Conservation (phyloP, 441 rosid species). For the Macaranga tanarius region DNA sequence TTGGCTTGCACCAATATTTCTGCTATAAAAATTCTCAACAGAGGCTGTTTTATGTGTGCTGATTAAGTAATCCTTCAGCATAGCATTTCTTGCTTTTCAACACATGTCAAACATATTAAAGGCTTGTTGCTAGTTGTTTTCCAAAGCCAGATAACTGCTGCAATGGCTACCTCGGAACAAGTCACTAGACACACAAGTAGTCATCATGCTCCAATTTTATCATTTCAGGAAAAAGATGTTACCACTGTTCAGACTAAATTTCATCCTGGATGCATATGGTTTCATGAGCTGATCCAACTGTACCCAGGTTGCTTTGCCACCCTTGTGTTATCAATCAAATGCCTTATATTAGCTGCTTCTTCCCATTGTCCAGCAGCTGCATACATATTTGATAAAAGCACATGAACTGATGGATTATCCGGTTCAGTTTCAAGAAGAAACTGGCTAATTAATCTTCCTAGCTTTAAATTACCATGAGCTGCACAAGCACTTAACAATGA, state of each 20-base stretch:
- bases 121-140: not conserved
- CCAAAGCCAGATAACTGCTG: not conserved
- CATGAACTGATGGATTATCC: constrained; percentile 52
- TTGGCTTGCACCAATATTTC: not conserved
- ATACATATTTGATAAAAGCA: constrained; percentile 57
- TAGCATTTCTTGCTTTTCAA: not conserved
- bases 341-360: constrained; percentile 50
- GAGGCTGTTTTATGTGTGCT: not conserved
- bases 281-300: constrained; percentile 58
- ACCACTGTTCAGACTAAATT: not conserved
- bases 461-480: constrained; percentile 55
- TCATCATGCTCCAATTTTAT: not conserved
- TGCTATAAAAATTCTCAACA: not conserved
- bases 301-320: constrained; percentile 52
- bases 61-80: not conserved
- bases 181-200: not conserved
- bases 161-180: not conserved
- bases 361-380: constrained; percentile 71
- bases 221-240: not conserved
- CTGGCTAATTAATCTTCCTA: constrained; percentile 59
- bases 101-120: not conserved
- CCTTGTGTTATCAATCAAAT: constrained; percentile 38
- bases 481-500: constrained; percentile 73
- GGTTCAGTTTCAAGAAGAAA: constrained; percentile 52
- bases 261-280: not conserved